A percentile compares a stretch with the other conserved stretches of the same genome.
Evolutionary conservation across 139 green algal genomes (phyloP).

Genomic region (Desmodesmus armatus): DNA sequence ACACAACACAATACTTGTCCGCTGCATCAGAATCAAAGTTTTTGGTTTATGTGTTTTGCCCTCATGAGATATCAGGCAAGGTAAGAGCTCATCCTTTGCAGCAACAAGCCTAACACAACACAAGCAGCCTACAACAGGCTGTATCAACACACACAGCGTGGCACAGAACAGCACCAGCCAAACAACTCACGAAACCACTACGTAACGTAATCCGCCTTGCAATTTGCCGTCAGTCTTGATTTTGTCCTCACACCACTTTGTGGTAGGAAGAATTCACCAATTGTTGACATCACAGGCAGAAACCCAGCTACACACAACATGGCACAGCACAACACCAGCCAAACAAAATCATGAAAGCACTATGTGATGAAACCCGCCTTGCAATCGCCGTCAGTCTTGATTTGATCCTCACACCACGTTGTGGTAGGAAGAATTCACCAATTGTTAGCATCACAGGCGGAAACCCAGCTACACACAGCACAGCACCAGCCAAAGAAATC

Average conservation of each 20-base stretch:
- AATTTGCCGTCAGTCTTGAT: too few relatives aligned
- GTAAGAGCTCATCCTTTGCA: conserved; percentile 28
- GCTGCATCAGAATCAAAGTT: conserved; percentile 61
- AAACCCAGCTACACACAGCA: too few relatives aligned
- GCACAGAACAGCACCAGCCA: not conserved
- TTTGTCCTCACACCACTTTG: too few relatives aligned
- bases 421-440: too few relatives aligned
- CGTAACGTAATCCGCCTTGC: too few relatives aligned
- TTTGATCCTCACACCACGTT: too few relatives aligned
- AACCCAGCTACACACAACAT: not conserved
- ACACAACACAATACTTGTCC: not conserved
- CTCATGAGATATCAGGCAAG: conserved; percentile 38
- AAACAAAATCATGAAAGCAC: not conserved
- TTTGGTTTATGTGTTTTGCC: conserved; percentile 54
- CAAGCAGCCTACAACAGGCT: too few relatives aligned
- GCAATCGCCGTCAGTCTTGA: too few relatives aligned
- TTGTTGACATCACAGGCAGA: not conserved
- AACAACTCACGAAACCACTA: too few relatives aligned
- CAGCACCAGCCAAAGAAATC: not conserved
- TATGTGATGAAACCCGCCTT: not conserved
- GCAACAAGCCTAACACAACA: not conserved
- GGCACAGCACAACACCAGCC: not conserved
- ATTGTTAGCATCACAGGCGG: too few relatives aligned
- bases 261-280: too few relatives aligned
- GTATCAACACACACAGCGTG: too few relatives aligned